Evolutionary conservation across 1,284 basidiomycete species (phyloP), one percentile per base, ranked within the genome.

Genomic region (Hypsizygus ulmarius): DNA sequence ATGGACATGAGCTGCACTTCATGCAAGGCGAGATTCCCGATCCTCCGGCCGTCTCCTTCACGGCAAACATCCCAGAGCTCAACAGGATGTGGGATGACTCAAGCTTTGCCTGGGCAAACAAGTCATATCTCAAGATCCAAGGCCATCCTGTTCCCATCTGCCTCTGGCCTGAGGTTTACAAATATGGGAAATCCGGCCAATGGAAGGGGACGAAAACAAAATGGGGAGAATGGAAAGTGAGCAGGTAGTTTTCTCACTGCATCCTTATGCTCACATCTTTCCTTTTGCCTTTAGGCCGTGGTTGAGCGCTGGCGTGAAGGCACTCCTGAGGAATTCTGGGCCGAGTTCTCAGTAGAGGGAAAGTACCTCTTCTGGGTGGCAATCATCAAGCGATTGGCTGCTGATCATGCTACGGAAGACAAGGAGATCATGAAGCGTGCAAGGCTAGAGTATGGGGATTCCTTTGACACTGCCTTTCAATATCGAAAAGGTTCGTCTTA

Each of bases 121-220:
- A 63, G 15, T 52, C 50, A 11, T 34, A 32, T 5, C 42, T 61
- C 11, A 33, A 11, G 5, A 57, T 63, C 35, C 34, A 34, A 9
- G 54, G 50, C 15, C 38, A 45, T 0, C 37, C 55, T 3, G 52
- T 63, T 18, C 53, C 61, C 1, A 47, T 64, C 11, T 29, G 49
- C 7, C 55, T 61, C 46, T 64, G 61, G 61, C 57, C 48, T 10
- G 32, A 56, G 0, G 18, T 64, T 4, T 63, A 56, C 51, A 48
- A 47, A 30, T 43, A 51, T 28, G 42, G 52, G 49, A 45, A 50
- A n/a, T 12, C 9, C 6, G 36, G 12, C 11, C 58, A 58, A 28
- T 63, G 59, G 60, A 14, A 47, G 14, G 47, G 42, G 11, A 50
- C 27, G 0, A 62, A 62, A 35, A 50, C 43, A 6, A 43, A 39